These are phyloP conservation scores for Calamus simplicifolius DNA, from an alignment of 176 grass and related monocot genomes.

Conservation along the genomic window DNA sequence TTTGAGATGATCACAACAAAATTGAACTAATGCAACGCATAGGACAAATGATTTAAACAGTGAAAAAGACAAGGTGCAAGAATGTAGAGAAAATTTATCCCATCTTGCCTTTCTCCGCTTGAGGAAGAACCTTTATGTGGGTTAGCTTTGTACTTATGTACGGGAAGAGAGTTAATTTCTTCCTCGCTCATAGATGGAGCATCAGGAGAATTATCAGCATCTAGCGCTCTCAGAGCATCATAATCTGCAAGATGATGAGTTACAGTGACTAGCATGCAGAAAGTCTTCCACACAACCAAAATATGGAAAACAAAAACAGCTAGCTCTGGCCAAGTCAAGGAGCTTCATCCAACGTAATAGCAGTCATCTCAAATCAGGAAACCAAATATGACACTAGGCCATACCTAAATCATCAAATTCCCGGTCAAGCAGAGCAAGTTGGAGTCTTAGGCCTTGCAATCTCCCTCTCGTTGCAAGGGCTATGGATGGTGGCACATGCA, in stretches of 20 bases:
- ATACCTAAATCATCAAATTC: constrained; percentile 98
- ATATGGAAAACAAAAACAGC: too few relatives aligned
- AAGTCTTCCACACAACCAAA: too few relatives aligned
- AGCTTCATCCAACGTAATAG: too few relatives aligned
- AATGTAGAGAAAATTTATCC: constrained; percentile 12
- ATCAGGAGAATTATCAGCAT: constrained; percentile 61
- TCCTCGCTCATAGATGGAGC: constrained; percentile 88
- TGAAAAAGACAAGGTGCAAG: too few relatives aligned
- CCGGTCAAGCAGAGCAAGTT: constrained; percentile 86
- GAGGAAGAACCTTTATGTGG: constrained; percentile 17
- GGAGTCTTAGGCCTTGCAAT: constrained; percentile 78
- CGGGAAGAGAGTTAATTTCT: constrained; percentile 93
- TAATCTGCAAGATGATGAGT: constrained; percentile 56
- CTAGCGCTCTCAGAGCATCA: constrained; percentile 81
- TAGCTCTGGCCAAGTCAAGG: too few relatives aligned
- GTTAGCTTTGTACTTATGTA: constrained; percentile 79
- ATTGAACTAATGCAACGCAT: too few relatives aligned
- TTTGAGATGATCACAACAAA: too few relatives aligned
- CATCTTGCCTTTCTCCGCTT: constrained; percentile 44
- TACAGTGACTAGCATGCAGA: background rate
- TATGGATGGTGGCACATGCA: constrained; percentile 79
- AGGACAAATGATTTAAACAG: too few relatives aligned
- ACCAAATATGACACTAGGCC: too few relatives aligned
- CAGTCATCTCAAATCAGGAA: too few relatives aligned
- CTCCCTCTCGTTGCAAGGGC: constrained; percentile 62